Conservation (phyloP, 2,329 filamentous ascomycete species). For the Spiromastix sp. region DNA sequence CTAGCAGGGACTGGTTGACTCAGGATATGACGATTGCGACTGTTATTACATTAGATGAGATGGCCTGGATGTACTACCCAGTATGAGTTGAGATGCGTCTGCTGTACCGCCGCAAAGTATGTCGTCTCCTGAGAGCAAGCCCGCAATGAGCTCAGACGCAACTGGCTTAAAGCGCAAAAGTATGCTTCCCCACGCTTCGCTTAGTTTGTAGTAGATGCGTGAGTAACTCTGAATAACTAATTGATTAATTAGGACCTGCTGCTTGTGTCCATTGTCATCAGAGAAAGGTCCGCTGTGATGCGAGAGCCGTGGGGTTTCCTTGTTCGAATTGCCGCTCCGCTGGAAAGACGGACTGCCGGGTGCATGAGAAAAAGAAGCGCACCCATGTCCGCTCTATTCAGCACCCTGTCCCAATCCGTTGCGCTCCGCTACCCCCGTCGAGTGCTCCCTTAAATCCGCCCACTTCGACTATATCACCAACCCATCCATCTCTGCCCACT, state of each 20-base stretch:
- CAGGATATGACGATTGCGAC: no score
- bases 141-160: slow-evolving; percentile 8
- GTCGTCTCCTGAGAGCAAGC: slow-evolving; percentile 10
- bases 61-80: no score
- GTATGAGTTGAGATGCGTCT: no score
- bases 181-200: slow-evolving; percentile 5
- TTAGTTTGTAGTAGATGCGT: no score
- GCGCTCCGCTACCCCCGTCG: slow-evolving; percentile 20
- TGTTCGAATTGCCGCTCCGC: slow-evolving; percentile 40
- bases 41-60: no score
- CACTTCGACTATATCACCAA: slow-evolving; percentile 2
- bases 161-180: slow-evolving; percentile 11
- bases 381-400: slow-evolving; percentile 31
- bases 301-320: slow-evolving; percentile 36
- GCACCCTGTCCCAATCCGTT: slow-evolving; percentile 38
- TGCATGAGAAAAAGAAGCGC: slow-evolving; percentile 43
- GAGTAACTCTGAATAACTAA: no score
- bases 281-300: slow-evolving; percentile 43
- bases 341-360: slow-evolving; percentile 32
- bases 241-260: slow-evolving; percentile 24
- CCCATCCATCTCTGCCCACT: slow-evolving; percentile 3
- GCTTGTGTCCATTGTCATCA: slow-evolving; percentile 42
- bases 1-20: no score
- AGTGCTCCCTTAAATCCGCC: slow-evolving; percentile 3
- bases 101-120: slow-evolving; percentile 5